phyloP scores from a whole-genome alignment of 2,329 filamentous ascomycete species.

The Exophiala oligosperma region DNA sequence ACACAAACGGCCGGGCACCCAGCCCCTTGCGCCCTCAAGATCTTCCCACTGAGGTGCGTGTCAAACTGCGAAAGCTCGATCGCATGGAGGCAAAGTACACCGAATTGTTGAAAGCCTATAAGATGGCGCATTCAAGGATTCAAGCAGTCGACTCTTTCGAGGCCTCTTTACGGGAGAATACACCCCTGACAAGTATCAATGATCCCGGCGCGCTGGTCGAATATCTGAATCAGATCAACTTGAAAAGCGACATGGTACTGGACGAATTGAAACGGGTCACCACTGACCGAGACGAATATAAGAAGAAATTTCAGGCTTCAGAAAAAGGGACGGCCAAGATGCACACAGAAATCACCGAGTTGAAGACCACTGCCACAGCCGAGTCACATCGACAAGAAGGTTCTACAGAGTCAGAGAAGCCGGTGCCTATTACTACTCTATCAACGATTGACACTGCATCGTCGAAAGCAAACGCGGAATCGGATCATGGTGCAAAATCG shows the following conservation, averaged over 20 bases:
- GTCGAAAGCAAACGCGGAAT: constrained; percentile 18
- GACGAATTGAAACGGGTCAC: constrained; percentile 88
- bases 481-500: constrained; percentile 31
- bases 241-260: constrained; percentile 90
- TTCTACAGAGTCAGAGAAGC: constrained; percentile 7
- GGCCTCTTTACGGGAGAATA: constrained; percentile 85
- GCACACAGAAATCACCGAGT: constrained; percentile 62
- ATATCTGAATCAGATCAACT: constrained; percentile 81
- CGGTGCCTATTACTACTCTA: not conserved
- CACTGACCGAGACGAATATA: constrained; percentile 75
- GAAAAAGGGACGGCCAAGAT: constrained; percentile 64
- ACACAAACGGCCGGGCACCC: constrained; percentile 27
- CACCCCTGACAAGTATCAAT: constrained; percentile 81
- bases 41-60: constrained; percentile 70
- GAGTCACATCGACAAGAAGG: constrained; percentile 37
- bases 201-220: constrained; percentile 84
- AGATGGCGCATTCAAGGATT: constrained; percentile 83
- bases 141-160: constrained; percentile 92
- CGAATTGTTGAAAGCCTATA: constrained; percentile 87
- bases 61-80: constrained; percentile 80
- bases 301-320: constrained; percentile 70
- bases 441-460: not conserved
- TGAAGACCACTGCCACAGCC: constrained; percentile 42
- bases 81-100: constrained; percentile 86
- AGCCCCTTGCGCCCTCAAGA: constrained; percentile 45